phyloP scores from a whole-genome alignment of 2,329 filamentous ascomycete species.

The Fusarium goolgardi region DNA sequence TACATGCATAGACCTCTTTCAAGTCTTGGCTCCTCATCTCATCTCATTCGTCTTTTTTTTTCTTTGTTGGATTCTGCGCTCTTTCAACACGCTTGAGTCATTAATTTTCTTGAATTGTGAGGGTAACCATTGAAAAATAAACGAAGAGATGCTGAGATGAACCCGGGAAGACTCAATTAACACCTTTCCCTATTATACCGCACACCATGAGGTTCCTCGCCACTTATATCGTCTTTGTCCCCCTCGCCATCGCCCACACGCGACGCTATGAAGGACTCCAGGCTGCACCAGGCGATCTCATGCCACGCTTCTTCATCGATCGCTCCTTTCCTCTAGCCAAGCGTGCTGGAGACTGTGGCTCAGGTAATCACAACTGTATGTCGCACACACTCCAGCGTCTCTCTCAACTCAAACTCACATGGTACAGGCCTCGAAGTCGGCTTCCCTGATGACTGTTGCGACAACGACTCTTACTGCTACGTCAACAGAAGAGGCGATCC shows the following conservation, averaged over 20 bases:
- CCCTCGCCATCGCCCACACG: slow-evolving; percentile 25
- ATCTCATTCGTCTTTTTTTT: slow-evolving; percentile 13
- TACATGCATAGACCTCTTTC: slow-evolving; percentile 34
- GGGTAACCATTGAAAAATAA: background rate
- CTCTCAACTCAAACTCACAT: slow-evolving; percentile 14
- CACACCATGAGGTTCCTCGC: slow-evolving; percentile 38
- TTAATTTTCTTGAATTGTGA: background rate
- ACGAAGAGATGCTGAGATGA: slow-evolving; percentile 28
- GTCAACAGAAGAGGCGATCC: slow-evolving; percentile 50
- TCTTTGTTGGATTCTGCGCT: slow-evolving; percentile 18
- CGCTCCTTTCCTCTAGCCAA: slow-evolving; percentile 46
- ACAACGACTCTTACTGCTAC: slow-evolving; percentile 60
- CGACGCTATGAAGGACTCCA: slow-evolving; percentile 40
- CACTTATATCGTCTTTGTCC: slow-evolving; percentile 18
- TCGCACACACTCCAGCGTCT: background rate
- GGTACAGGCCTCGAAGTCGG: slow-evolving; percentile 57
- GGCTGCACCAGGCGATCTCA: slow-evolving; percentile 45
- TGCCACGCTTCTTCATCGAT: slow-evolving; percentile 49
- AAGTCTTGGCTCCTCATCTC: slow-evolving; percentile 27
- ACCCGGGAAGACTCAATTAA: background rate
- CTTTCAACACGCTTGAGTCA: background rate
- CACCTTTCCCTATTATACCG: background rate
- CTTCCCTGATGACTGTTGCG: slow-evolving; percentile 55
- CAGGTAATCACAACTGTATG: slow-evolving; percentile 51
- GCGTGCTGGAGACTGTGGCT: slow-evolving; percentile 46